A percentile compares a stretch with the other conserved stretches of the same genome.
phyloP scores from a whole-genome alignment of 257 asterid species.

The Solanum lycopersicoides region DNA sequence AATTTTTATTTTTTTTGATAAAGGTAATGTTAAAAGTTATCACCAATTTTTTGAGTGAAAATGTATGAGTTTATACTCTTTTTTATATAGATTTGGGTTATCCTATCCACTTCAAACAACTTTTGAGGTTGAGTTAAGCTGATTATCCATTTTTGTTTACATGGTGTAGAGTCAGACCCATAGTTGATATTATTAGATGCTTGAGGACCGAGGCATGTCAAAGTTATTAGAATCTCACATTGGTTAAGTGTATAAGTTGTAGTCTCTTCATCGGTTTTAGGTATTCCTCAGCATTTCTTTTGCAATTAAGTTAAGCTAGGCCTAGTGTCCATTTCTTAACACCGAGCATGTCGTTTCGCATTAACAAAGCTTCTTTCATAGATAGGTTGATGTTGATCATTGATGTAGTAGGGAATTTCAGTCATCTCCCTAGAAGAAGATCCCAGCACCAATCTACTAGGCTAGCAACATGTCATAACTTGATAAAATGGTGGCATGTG shows the following conservation, averaged over 20 bases:
- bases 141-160: background rate
- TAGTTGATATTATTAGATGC: background rate
- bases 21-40: too few relatives aligned
- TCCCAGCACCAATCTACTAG: background rate
- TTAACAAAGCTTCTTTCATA: background rate
- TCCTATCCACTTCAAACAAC: background rate
- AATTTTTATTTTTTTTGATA: background rate
- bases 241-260: background rate
- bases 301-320: background rate
- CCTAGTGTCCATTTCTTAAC: background rate
- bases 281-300: background rate
- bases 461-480: background rate
- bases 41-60: background rate
- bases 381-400: background rate
- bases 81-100: background rate
- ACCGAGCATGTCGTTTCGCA: background rate
- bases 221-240: background rate
- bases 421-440: background rate
- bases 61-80: background rate
- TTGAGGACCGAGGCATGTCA: background rate
- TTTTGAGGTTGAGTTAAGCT: background rate
- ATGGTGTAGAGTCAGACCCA: background rate
- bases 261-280: background rate
- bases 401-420: background rate
- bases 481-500: background rate